Evolutionary conservation across 2,329 filamentous ascomycete genomes (phyloP).

Genomic region (Stagonosporopsis tanaceti): DNA sequence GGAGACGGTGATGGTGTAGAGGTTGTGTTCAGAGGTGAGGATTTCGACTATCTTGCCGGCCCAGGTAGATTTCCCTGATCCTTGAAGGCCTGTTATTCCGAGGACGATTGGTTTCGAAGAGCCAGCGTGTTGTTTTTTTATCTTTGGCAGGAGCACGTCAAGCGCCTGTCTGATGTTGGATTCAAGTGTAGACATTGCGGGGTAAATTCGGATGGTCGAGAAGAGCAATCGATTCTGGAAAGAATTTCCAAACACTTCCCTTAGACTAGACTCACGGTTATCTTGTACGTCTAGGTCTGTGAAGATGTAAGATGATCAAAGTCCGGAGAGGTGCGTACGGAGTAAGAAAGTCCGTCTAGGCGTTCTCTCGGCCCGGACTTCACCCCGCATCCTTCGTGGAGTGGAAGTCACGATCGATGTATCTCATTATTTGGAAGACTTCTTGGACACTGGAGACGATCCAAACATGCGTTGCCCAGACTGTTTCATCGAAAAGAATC

Average conservation of each 20-base stretch:
- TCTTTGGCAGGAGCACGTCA: conserved; percentile 39
- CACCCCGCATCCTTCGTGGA: conserved; percentile 7
- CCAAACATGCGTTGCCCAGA: neutral
- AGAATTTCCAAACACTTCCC: neutral
- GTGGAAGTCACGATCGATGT: neutral
- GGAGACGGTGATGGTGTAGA: conserved; percentile 44
- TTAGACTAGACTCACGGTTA: no score
- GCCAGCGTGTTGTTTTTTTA: conserved; percentile 27
- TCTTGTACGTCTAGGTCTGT: neutral
- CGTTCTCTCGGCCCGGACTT: conserved; percentile 11
- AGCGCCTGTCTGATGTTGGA: conserved; percentile 41
- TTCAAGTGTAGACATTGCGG: conserved; percentile 38
- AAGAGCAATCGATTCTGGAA: neutral
- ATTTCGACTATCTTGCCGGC: conserved; percentile 56
- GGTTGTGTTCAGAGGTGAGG: conserved; percentile 32
- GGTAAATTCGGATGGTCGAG: neutral
- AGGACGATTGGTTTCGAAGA: conserved; percentile 75
- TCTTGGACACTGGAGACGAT: neutral
- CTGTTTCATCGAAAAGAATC: no score
- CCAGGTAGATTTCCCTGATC: conserved; percentile 90
- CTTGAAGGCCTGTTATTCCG: conserved; percentile 90
- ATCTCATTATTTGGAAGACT: no score
- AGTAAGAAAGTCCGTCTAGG: conserved; percentile 14
- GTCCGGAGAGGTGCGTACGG: conserved; percentile 6
- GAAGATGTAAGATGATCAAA: neutral